Conservation (phyloP, 441 rosid genomes). For the Eruca vesicaria region DNA sequence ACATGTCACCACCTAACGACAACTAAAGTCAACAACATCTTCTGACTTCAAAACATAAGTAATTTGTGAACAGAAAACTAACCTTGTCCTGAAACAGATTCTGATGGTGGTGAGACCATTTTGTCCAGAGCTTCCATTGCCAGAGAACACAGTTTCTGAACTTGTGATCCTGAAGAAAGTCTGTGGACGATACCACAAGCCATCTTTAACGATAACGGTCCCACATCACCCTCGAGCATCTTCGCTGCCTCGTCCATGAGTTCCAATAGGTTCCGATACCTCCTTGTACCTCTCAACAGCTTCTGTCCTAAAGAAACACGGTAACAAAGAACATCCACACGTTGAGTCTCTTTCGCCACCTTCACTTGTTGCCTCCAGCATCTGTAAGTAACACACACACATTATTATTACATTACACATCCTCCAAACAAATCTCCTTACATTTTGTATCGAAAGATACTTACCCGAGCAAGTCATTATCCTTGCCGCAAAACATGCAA, state of each 20-base stretch:
- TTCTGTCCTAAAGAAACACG: slow-evolving; percentile 82
- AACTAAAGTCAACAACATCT: slow-evolving; percentile 15
- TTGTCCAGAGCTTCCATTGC: slow-evolving; percentile 69
- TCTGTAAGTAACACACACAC: slow-evolving; percentile 43
- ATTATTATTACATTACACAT: slow-evolving; percentile 4
- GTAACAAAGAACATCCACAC: slow-evolving; percentile 89
- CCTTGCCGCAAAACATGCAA: slow-evolving; percentile 75
- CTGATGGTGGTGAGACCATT: slow-evolving; percentile 42
- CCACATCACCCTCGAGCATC: slow-evolving; percentile 90
- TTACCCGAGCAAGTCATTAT: slow-evolving; percentile 89
- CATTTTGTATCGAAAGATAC: not conserved
- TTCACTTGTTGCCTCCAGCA: slow-evolving; percentile 93
- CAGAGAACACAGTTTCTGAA: slow-evolving; percentile 69
- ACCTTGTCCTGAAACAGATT: slow-evolving; percentile 25
- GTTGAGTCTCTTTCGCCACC: slow-evolving; percentile 77
- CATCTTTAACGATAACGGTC: slow-evolving; percentile 74
- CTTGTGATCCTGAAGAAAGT: slow-evolving; percentile 78
- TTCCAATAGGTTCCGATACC: slow-evolving; percentile 48
- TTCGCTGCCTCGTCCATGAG: slow-evolving; percentile 72
- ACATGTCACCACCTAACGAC: slow-evolving; percentile 19
- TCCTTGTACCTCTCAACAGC: slow-evolving; percentile 65
- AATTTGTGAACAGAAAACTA: slow-evolving; percentile 2
- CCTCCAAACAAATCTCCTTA: not conserved
- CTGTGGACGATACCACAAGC: slow-evolving; percentile 87
- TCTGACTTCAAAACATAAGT: not conserved